Percentiles rank a stretch among this genome's conserved stretches.
Conservation (phyloP, 192 early-diverging fungal genomes). For the Podila minutissima region DNA sequence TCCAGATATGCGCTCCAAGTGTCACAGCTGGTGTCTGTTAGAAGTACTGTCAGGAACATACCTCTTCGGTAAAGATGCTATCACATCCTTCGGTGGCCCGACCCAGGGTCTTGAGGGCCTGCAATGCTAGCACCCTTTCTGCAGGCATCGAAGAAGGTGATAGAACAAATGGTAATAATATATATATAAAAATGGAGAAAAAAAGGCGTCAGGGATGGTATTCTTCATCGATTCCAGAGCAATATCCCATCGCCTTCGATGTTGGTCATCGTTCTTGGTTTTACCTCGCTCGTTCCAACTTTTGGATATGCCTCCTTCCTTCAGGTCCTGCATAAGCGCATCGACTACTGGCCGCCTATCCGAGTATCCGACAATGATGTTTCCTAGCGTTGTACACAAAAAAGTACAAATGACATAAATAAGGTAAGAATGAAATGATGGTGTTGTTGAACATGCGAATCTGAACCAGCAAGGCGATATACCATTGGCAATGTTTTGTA, state of each 20-base stretch:
- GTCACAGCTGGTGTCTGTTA: no score
- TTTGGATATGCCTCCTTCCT: constrained; percentile 37
- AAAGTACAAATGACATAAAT: no score
- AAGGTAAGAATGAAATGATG: background rate
- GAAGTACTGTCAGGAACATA: constrained; percentile 52
- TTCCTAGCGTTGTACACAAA: constrained; percentile 7
- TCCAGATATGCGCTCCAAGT: no score
- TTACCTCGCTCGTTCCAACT: constrained; percentile 43
- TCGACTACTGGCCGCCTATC: constrained; percentile 26
- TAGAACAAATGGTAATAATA: background rate
- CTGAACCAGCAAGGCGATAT: background rate
- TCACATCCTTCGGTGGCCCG: constrained; percentile 68
- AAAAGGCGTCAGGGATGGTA: background rate
- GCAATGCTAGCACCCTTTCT: constrained; percentile 63
- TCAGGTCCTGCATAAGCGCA: constrained; percentile 38
- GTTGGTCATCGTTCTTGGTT: background rate
- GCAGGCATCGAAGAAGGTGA: background rate
- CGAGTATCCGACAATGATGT: constrained; percentile 18
- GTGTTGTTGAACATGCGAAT: background rate
- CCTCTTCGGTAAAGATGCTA: constrained; percentile 62
- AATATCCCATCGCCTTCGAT: background rate
- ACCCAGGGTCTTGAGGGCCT: constrained; percentile 67
- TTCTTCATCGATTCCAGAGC: background rate
- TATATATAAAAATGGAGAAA: background rate
- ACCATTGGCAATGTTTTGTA: constrained; percentile 44